Conservation (phyloP, 768 basidiomycete species). For the Panaeolus cyanescens region DNA sequence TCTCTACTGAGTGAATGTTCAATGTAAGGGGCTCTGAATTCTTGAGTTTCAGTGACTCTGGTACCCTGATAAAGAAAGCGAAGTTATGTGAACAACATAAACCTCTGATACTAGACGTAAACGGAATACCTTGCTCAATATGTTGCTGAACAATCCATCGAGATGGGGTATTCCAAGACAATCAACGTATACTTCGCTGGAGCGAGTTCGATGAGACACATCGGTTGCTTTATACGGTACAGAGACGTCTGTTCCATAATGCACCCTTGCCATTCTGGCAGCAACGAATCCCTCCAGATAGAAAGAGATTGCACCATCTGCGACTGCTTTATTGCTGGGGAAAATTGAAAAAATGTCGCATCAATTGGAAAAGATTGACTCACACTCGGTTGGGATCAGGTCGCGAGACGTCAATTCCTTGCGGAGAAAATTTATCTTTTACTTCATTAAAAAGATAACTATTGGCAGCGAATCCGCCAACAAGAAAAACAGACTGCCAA, state of each 20-base stretch:
- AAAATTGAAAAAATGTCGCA: background rate
- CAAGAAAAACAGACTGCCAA: slow-evolving; percentile 40
- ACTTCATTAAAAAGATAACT: slow-evolving; percentile 48
- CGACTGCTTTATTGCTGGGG: slow-evolving; percentile 25
- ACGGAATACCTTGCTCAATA: slow-evolving; percentile 2
- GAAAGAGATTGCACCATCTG: slow-evolving; percentile 25
- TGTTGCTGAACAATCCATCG: background rate
- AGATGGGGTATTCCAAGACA: background rate
- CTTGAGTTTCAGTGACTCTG: slow-evolving; percentile 14
- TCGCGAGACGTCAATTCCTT: slow-evolving; percentile 39
- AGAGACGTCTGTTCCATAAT: slow-evolving; percentile 13
- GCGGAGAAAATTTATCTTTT: slow-evolving; percentile 31
- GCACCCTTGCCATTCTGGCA: slow-evolving; percentile 18
- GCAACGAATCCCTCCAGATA: slow-evolving; percentile 22
- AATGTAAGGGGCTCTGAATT: background rate
- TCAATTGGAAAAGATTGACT: slow-evolving; percentile 13
- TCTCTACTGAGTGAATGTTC: background rate
- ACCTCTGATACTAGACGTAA: background rate
- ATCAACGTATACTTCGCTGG: background rate
- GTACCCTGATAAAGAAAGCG: slow-evolving; percentile 17
- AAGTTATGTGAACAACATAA: too few relatives aligned
- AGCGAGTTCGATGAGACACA: background rate
- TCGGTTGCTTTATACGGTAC: background rate
- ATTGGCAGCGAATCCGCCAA: slow-evolving; percentile 56
- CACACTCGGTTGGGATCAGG: slow-evolving; percentile 51